Evolutionary conservation across 441 rosid genomes (phyloP).

Genomic region (Populus hybrid): DNA sequence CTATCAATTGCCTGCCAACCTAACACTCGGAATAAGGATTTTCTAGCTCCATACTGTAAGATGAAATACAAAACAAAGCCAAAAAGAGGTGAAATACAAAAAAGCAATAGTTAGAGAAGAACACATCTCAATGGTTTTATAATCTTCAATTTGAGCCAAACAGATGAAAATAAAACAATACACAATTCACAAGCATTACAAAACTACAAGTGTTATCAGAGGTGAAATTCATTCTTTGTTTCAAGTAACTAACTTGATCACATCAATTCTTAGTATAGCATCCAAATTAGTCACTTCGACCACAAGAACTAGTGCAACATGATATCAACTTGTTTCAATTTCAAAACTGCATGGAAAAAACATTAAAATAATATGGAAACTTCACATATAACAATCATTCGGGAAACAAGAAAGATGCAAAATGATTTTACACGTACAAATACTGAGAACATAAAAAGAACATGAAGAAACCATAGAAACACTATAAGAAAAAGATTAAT

Average conservation of each 20-base stretch:
- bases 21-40: background rate
- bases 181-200: background rate
- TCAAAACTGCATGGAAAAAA: background rate
- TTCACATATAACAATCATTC: background rate
- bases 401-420: background rate
- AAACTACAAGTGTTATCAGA: background rate
- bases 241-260: background rate
- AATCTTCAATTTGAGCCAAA: background rate
- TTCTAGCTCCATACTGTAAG: background rate
- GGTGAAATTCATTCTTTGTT: background rate
- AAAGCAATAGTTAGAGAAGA: background rate
- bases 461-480: constrained; percentile 5
- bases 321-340: background rate
- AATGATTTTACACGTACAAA: too few species aligned
- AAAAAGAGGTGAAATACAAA: too few species aligned
- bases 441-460: background rate
- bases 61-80: background rate
- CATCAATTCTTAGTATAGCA: background rate
- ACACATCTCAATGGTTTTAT: background rate
- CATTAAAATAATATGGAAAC: background rate
- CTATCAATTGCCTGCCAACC: background rate
- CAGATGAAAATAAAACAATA: background rate
- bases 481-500: background rate
- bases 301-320: background rate
- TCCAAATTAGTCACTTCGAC: background rate